Base-by-base conservation (phyloP, 73 alveolate genomes). In the Uronychia setigera region DNA sequence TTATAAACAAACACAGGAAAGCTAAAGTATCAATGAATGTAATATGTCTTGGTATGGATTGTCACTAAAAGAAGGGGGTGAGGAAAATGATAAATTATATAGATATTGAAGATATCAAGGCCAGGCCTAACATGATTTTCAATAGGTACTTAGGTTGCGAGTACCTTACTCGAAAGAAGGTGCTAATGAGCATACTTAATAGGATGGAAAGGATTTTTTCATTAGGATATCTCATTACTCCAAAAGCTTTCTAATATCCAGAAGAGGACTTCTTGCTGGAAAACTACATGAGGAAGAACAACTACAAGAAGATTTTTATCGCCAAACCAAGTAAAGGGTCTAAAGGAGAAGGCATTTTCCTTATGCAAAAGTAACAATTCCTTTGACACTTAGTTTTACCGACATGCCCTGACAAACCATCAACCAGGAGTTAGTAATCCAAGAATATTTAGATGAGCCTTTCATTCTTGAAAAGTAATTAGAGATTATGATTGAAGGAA, bases 381-480 rank as follows among this genome's bases (percentile, higher is more conserved):
- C 94, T 91, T 31, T n/a, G n/a, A 59, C 92, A 13, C 92, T 88
- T 0, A 83, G 84, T 30, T 57, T 27, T 11, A 19, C 67, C 19
- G 89, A 82, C 32, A 33, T 82, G 13, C 58, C 82, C 25, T 58
- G 32, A 0, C 33, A n/a, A 1, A 33, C 32, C 0, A 29, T 27
- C 78, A 33, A 85, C 32, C 87, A 87, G 30, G 93, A 95, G 74
- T 67, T 91, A 29, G 93, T 98, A 14, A 93, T 97, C 31, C 93
- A 90, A 82, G 83, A 93, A 83, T 98, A 97, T 87, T 33, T 97
- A 32, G 81, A 92, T 34, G 95, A 97, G 77, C 99, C 99, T 0
- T 58, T 93, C 81, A 90, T 97, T 59, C 96, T 98, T 77, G 99
- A 98, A 74, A 92, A 93, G 35, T 46, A 46, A 46, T n/a, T n/a